Percentiles rank a stretch among this genome's conserved stretches.
Evolutionary conservation across 345 rosid genomes (phyloP).

Genomic region (Iberis pinnata): DNA sequence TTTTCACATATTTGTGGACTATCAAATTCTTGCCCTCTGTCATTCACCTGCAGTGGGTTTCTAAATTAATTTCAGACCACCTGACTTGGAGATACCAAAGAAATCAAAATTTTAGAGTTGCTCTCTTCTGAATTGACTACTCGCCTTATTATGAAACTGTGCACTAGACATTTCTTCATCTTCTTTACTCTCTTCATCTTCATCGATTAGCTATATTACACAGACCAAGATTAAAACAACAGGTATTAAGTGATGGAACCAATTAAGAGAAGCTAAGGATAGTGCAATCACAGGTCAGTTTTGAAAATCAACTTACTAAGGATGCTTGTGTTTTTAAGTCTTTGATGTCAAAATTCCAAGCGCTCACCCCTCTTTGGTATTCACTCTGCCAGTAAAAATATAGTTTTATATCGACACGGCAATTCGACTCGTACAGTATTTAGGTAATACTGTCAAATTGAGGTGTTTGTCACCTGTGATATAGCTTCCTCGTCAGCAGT

Average conservation of each 20-base stretch:
- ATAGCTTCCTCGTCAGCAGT: constrained; percentile 92
- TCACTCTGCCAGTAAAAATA: constrained; percentile 57
- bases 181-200: constrained; percentile 60
- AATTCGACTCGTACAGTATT: not conserved
- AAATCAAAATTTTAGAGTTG: not conserved
- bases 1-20: constrained; percentile 33
- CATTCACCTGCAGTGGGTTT: constrained; percentile 32
- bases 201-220: constrained; percentile 65
- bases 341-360: constrained; percentile 94
- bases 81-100: constrained; percentile 21
- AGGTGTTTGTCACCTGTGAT: constrained; percentile 59
- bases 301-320: constrained; percentile 45
- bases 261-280: constrained; percentile 12
- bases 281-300: not conserved
- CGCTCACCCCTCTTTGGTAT: constrained; percentile 97
- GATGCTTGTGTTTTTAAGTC: constrained; percentile 97
- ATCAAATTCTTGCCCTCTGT: constrained; percentile 25
- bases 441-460: constrained; percentile 8
- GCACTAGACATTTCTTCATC: constrained; percentile 38
- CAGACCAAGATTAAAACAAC: constrained; percentile 16
- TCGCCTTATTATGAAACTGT: constrained; percentile 24
- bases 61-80: constrained; percentile 29
- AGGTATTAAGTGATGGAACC: constrained; percentile 3
- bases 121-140: constrained; percentile 1
- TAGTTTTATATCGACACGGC: constrained; percentile 6